Evolutionary conservation across 352 stramenopile species (phyloP).

Genomic region (Pythium phragmiticola): DNA sequence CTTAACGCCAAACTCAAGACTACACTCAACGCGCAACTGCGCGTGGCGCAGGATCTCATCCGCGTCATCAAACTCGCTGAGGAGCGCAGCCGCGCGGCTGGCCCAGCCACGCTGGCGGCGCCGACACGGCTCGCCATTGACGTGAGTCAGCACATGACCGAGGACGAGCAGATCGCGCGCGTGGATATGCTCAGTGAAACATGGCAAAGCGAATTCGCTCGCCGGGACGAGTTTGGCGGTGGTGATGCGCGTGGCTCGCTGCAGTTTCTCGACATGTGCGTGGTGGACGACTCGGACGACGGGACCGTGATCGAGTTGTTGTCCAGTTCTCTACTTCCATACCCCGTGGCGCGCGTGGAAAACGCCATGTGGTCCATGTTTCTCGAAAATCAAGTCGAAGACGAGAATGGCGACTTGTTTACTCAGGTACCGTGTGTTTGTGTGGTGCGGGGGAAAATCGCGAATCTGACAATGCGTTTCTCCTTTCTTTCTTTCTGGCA

Average conservation of each 20-base stretch:
- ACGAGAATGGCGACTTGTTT: slow-evolving; percentile 7
- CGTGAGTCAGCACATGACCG: slow-evolving; percentile 3
- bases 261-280: slow-evolving; percentile 12
- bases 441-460: no score
- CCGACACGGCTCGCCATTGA: slow-evolving; percentile 2
- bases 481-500: neutral
- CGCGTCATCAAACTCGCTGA: slow-evolving; percentile 10
- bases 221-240: slow-evolving; percentile 3
- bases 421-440: neutral
- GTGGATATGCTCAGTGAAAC: neutral
- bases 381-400: neutral
- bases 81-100: neutral
- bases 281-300: neutral
- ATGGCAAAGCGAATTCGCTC: slow-evolving; percentile 5
- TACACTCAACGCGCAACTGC: slow-evolving; percentile 1
- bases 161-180: slow-evolving; percentile 10
- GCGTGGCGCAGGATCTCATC: slow-evolving; percentile 13
- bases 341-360: neutral
- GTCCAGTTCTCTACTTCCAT: slow-evolving; percentile 6
- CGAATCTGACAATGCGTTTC: no score
- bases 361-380: slow-evolving; percentile 6
- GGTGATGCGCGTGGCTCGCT: neutral
- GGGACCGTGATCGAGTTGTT: slow-evolving; percentile 9
- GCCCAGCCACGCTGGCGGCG: neutral
- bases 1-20: slow-evolving; percentile 13